Evolutionary conservation across 345 rosid genomes (phyloP).

Genomic region (Draba incana): DNA sequence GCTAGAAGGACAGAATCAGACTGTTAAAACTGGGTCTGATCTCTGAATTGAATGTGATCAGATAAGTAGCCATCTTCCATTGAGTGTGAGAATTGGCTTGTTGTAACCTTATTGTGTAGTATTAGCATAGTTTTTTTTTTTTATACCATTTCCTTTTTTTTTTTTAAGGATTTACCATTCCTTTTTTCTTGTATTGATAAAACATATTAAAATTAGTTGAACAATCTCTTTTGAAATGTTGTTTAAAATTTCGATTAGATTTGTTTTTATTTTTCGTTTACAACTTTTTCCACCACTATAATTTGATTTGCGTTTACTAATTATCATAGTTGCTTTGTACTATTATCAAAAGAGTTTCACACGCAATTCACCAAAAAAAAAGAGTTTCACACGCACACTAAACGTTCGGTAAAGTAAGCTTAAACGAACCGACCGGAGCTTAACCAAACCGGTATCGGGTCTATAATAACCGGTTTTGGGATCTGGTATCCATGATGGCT

Average conservation of each 20-base stretch:
- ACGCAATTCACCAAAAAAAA: too few relatives aligned
- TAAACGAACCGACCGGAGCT: neutral
- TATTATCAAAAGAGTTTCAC: too few relatives aligned
- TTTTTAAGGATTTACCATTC: neutral
- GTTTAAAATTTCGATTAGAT: too few relatives aligned
- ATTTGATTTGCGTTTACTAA: too few relatives aligned
- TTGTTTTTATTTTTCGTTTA: too few relatives aligned
- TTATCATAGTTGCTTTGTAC: too few relatives aligned
- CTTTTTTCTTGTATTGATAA: neutral
- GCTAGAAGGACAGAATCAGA: constrained; percentile 74
- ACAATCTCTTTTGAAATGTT: neutral
- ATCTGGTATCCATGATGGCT: constrained; percentile 21
- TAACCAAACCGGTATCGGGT: constrained; percentile 10
- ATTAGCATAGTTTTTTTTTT: constrained; percentile 3
- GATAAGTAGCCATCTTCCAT: constrained; percentile 18
- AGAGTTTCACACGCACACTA: neutral
- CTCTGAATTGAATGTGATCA: constrained; percentile 42
- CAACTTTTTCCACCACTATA: too few relatives aligned
- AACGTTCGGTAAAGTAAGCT: too few relatives aligned
- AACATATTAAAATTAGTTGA: neutral
- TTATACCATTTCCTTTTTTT: neutral
- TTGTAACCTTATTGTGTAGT: constrained; percentile 14
- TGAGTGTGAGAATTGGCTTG: constrained; percentile 24
- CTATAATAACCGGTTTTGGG: constrained; percentile 12
- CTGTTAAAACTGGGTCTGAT: constrained; percentile 55